phyloP scores from a whole-genome alignment of 345 rosid genomes.

The Zanthoxylum bungeanum region DNA sequence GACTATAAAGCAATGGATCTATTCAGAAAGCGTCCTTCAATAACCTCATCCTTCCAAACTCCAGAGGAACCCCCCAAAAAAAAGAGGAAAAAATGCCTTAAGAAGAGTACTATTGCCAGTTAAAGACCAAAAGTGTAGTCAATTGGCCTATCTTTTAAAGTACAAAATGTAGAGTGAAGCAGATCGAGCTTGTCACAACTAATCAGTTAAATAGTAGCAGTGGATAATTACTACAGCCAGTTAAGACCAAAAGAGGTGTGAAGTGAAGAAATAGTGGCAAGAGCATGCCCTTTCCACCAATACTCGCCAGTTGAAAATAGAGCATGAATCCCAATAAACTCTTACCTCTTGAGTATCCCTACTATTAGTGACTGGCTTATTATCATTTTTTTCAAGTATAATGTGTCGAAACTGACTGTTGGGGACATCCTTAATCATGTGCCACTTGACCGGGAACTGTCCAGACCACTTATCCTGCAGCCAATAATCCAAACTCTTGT shows the following conservation, averaged over 20 bases:
- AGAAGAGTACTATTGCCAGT: background rate
- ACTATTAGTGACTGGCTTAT: conserved; percentile 87
- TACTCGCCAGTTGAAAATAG: background rate
- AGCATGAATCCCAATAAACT: conserved; percentile 3
- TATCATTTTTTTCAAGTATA: conserved; percentile 70
- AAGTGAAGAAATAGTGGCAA: background rate
- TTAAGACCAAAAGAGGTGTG: background rate
- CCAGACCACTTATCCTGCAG: conserved; percentile 93
- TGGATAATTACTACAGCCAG: background rate
- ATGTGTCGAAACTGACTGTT: conserved; percentile 79
- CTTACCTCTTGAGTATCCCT: conserved; percentile 92
- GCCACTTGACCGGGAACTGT: conserved; percentile 84
- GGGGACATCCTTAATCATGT: conserved; percentile 81
- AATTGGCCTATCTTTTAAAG: background rate
- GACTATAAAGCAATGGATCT: background rate
- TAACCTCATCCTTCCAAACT: background rate
- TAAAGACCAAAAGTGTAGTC: background rate
- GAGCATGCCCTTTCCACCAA: conserved; percentile 2
- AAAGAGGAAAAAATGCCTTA: no score
- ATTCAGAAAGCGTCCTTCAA: background rate
- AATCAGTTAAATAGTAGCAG: background rate
- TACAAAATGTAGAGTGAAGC: background rate
- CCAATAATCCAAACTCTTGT: conserved; percentile 81
- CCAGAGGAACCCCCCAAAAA: no score
- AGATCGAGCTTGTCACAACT: background rate